Percentiles rank a stretch among this genome's conserved stretches.
Evolutionary conservation across 768 basidiomycete species (phyloP).

Genomic region (Auricularia heimuer): DNA sequence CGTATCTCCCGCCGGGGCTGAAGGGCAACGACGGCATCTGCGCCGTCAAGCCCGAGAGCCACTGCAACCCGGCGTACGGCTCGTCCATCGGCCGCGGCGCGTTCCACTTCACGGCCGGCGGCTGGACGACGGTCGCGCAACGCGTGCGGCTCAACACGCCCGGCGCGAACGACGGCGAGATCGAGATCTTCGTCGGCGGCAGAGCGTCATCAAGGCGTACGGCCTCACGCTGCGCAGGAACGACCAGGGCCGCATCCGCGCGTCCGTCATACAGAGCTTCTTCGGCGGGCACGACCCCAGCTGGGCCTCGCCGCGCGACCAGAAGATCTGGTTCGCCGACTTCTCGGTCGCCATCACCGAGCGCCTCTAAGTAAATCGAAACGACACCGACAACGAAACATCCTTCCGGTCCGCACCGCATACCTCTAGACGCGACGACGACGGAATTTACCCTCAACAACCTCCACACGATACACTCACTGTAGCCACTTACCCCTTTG

Average conservation of each 20-base stretch:
- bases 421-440: background rate
- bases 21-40: conserved; percentile 37
- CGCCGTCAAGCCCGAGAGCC: conserved; percentile 37
- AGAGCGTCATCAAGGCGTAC: conserved; percentile 11
- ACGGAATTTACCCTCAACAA: background rate
- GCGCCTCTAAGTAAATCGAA: conserved; percentile 3
- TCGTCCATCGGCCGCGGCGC: conserved; percentile 14
- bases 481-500: too few relatives aligned
- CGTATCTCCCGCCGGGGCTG: conserved; percentile 42
- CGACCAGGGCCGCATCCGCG: conserved; percentile 6
- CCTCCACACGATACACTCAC: too few relatives aligned
- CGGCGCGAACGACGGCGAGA: conserved; percentile 18
- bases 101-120: conserved; percentile 15
- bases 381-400: background rate
- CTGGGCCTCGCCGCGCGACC: conserved; percentile 22
- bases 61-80: conserved; percentile 48
- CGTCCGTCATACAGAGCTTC: conserved; percentile 9
- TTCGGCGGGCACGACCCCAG: conserved; percentile 12
- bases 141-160: conserved; percentile 19
- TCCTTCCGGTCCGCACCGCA: background rate
- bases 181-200: conserved; percentile 19
- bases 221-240: conserved; percentile 8
- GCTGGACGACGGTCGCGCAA: conserved; percentile 19
- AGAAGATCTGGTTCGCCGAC: conserved; percentile 20
- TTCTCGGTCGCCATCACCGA: conserved; percentile 18